These are phyloP conservation scores for Limonium bicolor DNA, from an alignment of 148 eudicot species.

Conservation along the genomic window DNA sequence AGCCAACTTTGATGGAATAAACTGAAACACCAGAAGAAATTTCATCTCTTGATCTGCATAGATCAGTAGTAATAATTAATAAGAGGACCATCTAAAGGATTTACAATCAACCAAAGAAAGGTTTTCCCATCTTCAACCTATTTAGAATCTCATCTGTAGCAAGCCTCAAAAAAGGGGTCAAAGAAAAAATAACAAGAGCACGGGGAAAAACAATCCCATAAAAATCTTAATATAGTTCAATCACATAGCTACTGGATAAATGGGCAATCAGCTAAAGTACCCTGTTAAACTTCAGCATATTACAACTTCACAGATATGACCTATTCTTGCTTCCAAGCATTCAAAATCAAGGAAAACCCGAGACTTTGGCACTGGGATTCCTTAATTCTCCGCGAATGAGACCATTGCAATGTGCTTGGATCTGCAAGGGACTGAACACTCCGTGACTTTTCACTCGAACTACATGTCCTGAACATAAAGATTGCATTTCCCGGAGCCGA, in stretches of 20 bases:
- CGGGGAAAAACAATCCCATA: slow-evolving; percentile 16
- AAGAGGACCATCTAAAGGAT: too few species aligned
- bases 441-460: slow-evolving; percentile 42
- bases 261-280: slow-evolving; percentile 15
- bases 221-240: slow-evolving; percentile 18
- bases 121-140: too few species aligned
- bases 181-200: slow-evolving; percentile 9
- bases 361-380: slow-evolving; percentile 30
- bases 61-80: too few species aligned
- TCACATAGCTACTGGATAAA: slow-evolving; percentile 18
- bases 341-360: slow-evolving; percentile 39
- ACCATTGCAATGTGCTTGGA: slow-evolving; percentile 22
- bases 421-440: slow-evolving; percentile 27
- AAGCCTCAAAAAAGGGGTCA: too few species aligned
- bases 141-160: too few species aligned
- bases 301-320: slow-evolving; percentile 13
- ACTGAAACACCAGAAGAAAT: too few species aligned
- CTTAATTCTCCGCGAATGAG: slow-evolving; percentile 28
- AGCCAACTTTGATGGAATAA: too few species aligned
- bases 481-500: slow-evolving; percentile 41
- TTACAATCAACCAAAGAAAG: too few species aligned
- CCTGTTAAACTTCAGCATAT: slow-evolving; percentile 26
- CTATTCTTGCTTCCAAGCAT: slow-evolving; percentile 61
- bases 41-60: too few species aligned
- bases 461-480: slow-evolving; percentile 40